These are phyloP conservation scores for Penicillium polonicum DNA, from an alignment of 2,329 filamentous ascomycete genomes.

Conservation along the genomic window DNA sequence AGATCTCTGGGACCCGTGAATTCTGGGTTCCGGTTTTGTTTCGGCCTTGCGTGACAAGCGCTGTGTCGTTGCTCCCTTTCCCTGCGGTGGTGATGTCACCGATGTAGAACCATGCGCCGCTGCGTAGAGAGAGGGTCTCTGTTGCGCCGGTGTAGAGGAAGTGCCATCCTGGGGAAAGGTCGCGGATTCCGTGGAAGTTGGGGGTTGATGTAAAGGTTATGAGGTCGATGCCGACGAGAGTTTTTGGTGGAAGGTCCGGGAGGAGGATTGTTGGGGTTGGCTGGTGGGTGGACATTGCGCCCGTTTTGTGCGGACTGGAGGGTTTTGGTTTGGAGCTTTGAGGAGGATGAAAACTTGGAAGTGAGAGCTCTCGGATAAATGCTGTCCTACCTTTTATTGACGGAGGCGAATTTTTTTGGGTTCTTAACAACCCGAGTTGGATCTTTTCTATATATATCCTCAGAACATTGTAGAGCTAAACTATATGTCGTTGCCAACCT, in stretches of 20 bases:
- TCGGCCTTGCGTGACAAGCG: slow-evolving; percentile 13
- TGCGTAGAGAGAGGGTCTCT: slow-evolving; percentile 58
- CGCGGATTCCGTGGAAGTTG: slow-evolving; percentile 61
- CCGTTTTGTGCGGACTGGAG: not conserved
- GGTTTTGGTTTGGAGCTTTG: not conserved
- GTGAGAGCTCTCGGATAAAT: not conserved
- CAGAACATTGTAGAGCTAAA: not conserved
- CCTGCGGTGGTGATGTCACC: slow-evolving; percentile 34
- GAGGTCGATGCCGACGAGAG: slow-evolving; percentile 53
- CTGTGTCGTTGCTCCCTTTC: slow-evolving; percentile 14
- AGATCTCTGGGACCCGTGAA: slow-evolving; percentile 42
- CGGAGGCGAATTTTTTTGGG: not conserved
- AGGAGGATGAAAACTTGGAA: not conserved
- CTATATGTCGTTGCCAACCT: not conserved
- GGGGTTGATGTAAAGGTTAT: slow-evolving; percentile 63
- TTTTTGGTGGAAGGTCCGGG: slow-evolving; percentile 46
- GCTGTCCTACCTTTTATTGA: slow-evolving; percentile 7
- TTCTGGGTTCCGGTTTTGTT: slow-evolving; percentile 12
- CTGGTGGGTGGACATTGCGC: slow-evolving; percentile 22
- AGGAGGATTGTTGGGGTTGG: slow-evolving; percentile 47
- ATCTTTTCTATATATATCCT: not conserved
- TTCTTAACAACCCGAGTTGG: not conserved
- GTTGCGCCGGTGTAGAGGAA: slow-evolving; percentile 62
- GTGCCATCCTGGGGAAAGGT: slow-evolving; percentile 58
- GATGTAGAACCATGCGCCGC: slow-evolving; percentile 61